Percentiles rank a stretch among this genome's conserved stretches.
Evolutionary conservation across 73 alveolate species (phyloP).

Genomic region (Paramecium tetraurelia): DNA sequence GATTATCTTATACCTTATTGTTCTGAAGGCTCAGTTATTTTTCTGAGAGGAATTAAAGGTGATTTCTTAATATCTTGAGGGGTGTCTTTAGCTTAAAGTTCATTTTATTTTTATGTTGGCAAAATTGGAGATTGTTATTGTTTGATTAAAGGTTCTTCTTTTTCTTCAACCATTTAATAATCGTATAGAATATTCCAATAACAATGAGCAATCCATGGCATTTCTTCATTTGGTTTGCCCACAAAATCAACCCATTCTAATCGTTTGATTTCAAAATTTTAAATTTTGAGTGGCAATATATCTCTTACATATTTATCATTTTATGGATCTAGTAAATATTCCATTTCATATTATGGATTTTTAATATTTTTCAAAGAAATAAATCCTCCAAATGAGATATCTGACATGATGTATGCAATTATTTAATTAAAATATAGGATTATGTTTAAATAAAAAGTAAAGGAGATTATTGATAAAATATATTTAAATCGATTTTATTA

Average conservation of each 20-base stretch:
- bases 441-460: not conserved
- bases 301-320: slow-evolving; percentile 21
- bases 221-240: not conserved
- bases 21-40: not conserved
- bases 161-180: not conserved
- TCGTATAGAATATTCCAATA: not conserved
- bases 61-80: not conserved
- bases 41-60: not conserved
- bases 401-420: not conserved
- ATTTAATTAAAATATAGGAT: not conserved
- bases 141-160: not conserved
- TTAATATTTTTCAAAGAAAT: not conserved
- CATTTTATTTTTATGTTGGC: not conserved
- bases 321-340: slow-evolving; percentile 5
- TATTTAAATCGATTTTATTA: not conserved
- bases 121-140: not conserved
- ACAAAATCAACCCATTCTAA: slow-evolving; percentile 22
- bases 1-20: not conserved
- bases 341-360: not conserved
- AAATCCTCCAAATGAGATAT: slow-evolving; percentile 11
- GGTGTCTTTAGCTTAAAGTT: not conserved
- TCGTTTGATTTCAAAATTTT: slow-evolving; percentile 1
- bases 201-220: slow-evolving; percentile 25
- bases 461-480: not conserved
- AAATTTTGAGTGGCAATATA: not conserved